These are phyloP conservation scores for Ottelia alismoides DNA, from an alignment of 106 monocot species.

Conservation along the genomic window DNA sequence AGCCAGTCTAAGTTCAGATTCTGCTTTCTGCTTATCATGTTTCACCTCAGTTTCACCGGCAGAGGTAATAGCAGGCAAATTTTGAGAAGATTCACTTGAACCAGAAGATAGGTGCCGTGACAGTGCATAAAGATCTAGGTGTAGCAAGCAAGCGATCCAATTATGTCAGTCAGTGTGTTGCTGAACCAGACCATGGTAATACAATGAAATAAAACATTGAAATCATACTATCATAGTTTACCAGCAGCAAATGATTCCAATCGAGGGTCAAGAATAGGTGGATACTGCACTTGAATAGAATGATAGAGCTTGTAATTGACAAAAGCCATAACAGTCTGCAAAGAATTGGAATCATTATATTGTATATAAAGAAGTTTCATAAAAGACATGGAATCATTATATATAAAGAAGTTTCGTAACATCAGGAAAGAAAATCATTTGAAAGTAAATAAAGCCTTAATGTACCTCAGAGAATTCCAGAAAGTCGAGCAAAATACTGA, in stretches of 20 bases:
- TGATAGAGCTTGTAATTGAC: constrained; percentile 92
- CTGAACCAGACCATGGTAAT: background rate
- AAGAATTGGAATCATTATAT: no score
- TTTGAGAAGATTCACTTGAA: constrained; percentile 20
- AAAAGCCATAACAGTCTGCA: constrained; percentile 92
- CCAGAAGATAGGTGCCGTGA: constrained; percentile 44
- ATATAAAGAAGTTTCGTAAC: no score
- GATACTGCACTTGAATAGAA: constrained; percentile 84
- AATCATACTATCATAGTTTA: no score
- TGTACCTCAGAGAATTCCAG: constrained; percentile 88
- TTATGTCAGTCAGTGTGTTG: background rate
- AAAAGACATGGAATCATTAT: no score
- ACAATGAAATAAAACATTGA: constrained; percentile 4
- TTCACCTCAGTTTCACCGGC: constrained; percentile 17
- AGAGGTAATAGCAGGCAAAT: constrained; percentile 14
- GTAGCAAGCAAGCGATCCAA: no score
- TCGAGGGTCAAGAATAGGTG: constrained; percentile 81
- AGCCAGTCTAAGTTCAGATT: constrained; percentile 38
- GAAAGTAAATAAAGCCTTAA: background rate
- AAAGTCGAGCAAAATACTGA: constrained; percentile 92
- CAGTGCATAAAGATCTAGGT: constrained; percentile 94
- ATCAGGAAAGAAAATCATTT: background rate
- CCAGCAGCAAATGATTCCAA: constrained; percentile 95
- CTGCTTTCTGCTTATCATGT: constrained; percentile 6
- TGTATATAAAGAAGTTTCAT: background rate